These are phyloP conservation scores for Cardamine chenopodiifolia DNA, from an alignment of 345 rosid species.

Conservation along the genomic window DNA sequence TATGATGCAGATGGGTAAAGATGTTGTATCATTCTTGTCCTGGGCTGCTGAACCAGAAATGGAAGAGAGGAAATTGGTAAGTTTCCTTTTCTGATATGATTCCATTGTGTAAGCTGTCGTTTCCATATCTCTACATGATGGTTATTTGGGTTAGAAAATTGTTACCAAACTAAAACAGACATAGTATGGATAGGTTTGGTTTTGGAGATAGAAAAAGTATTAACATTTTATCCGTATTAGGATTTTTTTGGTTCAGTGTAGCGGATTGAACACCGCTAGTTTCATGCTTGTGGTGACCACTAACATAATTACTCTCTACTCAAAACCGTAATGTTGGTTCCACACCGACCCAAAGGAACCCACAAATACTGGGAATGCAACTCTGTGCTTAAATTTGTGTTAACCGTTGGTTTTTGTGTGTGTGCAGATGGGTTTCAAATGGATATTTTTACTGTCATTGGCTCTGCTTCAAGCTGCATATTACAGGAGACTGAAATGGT, in stretches of 20 bases:
- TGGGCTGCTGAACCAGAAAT: slow-evolving; percentile 99
- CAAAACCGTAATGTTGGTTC: not conserved
- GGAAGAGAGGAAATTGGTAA: slow-evolving; percentile 97
- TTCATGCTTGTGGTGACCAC: not conserved
- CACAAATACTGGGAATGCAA: not conserved
- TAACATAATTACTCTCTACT: not conserved
- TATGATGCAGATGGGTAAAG: slow-evolving; percentile 90
- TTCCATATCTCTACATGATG: slow-evolving; percentile 2
- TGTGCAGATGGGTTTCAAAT: slow-evolving; percentile 96
- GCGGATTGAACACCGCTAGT: not conserved
- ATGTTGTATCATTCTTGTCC: slow-evolving; percentile 79
- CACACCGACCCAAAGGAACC: not conserved
- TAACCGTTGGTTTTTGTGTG: slow-evolving; percentile 15
- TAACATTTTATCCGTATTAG: not conserved
- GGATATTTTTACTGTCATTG: slow-evolving; percentile 86
- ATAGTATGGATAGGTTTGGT: not conserved
- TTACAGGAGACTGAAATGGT: slow-evolving; percentile 90
- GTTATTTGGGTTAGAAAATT: not conserved
- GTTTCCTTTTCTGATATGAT: not conserved
- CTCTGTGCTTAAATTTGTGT: not conserved
- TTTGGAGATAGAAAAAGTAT: not conserved
- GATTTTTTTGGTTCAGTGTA: not conserved
- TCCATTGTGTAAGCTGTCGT: not conserved
- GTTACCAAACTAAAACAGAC: not conserved
- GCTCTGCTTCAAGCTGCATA: slow-evolving; percentile 91